These are phyloP conservation scores for Oryza rufipogon DNA, from an alignment of 176 grass and related monocot species.

Conservation along the genomic window DNA sequence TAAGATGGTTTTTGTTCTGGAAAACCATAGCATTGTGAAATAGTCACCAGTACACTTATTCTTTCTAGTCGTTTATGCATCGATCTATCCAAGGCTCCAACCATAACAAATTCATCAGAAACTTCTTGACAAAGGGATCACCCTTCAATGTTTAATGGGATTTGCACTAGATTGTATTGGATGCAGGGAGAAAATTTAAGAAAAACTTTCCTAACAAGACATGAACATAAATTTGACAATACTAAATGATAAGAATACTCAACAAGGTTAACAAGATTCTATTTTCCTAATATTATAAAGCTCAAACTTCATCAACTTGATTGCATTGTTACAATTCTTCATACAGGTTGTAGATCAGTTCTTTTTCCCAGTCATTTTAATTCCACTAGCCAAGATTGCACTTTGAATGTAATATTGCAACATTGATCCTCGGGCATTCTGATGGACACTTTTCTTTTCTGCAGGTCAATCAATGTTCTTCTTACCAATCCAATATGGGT, in stretches of 20 bases:
- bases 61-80: slow-evolving; percentile 5
- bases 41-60: neutral
- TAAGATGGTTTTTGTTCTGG: neutral
- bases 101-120: neutral
- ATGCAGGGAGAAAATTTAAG: neutral
- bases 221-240: neutral
- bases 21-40: slow-evolving; percentile 2
- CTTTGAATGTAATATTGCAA: slow-evolving; percentile 1
- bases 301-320: slow-evolving; percentile 11
- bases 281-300: neutral
- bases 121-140: neutral
- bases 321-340: neutral
- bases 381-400: neutral
- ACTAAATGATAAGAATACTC: slow-evolving; percentile 24
- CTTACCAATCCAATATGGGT: slow-evolving; percentile 98
- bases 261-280: neutral
- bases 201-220: neutral
- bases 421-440: slow-evolving; percentile 37
- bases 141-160: neutral
- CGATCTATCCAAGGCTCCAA: neutral
- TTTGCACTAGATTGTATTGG: neutral
- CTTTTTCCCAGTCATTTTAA: too few species aligned
- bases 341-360: too few species aligned
- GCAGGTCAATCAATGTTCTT: slow-evolving; percentile 93
- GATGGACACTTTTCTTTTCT: slow-evolving; percentile 33